Evolutionary conservation across 129 eudicot genomes (phyloP), one percentile per base, ranked within the genome.

Genomic region (Cynara cardunculus): DNA sequence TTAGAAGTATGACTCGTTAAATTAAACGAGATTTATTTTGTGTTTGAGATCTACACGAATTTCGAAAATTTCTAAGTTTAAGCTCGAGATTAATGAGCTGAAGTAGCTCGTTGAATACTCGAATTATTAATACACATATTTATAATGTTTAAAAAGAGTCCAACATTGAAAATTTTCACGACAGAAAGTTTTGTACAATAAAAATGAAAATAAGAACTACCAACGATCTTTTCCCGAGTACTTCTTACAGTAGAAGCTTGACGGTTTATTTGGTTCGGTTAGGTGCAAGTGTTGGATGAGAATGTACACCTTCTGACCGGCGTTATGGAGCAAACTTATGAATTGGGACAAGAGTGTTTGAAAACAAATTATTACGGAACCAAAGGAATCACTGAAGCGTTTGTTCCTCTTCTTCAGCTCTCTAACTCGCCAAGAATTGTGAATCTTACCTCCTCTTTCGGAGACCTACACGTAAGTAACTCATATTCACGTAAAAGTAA

Each of bases 381-480:
- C 7, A 86, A 88, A 79, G 62, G 78, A 59, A 77, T 86, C 69
- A 84, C 91, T 0, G 81, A 86, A 49, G 84, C 85, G 8, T 70
- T 89, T 71, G 21, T 89, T 28, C 88, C 89, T 11, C 89, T 88
- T 44, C 88, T 88, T 31, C 86, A 78, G 6, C 89, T 75, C 39
- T 86, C 89, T 4, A 71, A 10, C 26, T 81, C 92, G 7, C 81
- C 92, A 13, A 84, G 89, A 86, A 84, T 88, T 27, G 89, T 88
- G 2, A 88, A 84, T 37, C 46, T 88, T 11, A 70, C 88, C 14
- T 86, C 92, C 49, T n/a, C 0, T 18, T 78, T 5, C 14, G 86
- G 87, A 67, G 68, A 81, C 25, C 83, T 89, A 74, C n/a, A 9
- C 35, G 89, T 81, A 86, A 72, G 83, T 66, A 78, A 9, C 41